These are phyloP conservation scores for Aspergillus jensenii DNA, from an alignment of 2,329 filamentous ascomycete genomes.

Conservation along the genomic window DNA sequence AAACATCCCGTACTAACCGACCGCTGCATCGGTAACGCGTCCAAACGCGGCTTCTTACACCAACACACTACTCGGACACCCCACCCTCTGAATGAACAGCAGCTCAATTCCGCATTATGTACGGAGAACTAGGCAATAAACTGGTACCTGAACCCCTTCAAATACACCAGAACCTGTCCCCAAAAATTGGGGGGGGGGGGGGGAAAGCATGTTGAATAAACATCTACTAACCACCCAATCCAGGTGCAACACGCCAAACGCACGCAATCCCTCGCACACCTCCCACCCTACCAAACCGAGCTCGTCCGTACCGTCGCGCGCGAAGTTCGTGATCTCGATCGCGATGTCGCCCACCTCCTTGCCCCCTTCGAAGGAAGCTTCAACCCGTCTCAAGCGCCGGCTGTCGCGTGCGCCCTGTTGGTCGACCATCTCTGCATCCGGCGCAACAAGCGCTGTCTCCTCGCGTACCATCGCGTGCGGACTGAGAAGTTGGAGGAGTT, in stretches of 20 bases:
- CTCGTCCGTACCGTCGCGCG: conserved; percentile 82
- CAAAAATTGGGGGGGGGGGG: too few relatives aligned
- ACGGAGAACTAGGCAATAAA: conserved; percentile 84
- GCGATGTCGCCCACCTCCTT: conserved; percentile 75
- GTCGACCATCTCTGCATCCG: conserved; percentile 95
- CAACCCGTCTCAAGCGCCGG: conserved; percentile 78
- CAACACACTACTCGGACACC: neutral
- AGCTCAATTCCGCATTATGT: conserved; percentile 57
- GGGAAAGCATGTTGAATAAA: neutral
- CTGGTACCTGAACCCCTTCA: conserved; percentile 55
- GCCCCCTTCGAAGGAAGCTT: conserved; percentile 83
- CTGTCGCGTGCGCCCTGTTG: conserved; percentile 81
- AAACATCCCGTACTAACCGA: neutral
- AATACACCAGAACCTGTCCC: neutral
- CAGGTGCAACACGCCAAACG: conserved; percentile 96
- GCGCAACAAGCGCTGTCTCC: conserved; percentile 89
- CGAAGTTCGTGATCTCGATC: conserved; percentile 91
- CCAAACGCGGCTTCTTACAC: neutral
- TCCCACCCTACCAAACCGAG: conserved; percentile 91
- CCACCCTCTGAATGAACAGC: neutral
- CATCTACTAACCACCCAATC: neutral
- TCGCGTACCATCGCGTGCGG: conserved; percentile 89
- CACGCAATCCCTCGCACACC: conserved; percentile 78
- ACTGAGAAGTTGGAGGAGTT: conserved; percentile 90
- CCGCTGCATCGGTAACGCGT: neutral